Percentiles rank a stretch among this genome's conserved stretches.
Evolutionary conservation across 148 eudicot species (phyloP).

Genomic region (Polygonum aviculare): DNA sequence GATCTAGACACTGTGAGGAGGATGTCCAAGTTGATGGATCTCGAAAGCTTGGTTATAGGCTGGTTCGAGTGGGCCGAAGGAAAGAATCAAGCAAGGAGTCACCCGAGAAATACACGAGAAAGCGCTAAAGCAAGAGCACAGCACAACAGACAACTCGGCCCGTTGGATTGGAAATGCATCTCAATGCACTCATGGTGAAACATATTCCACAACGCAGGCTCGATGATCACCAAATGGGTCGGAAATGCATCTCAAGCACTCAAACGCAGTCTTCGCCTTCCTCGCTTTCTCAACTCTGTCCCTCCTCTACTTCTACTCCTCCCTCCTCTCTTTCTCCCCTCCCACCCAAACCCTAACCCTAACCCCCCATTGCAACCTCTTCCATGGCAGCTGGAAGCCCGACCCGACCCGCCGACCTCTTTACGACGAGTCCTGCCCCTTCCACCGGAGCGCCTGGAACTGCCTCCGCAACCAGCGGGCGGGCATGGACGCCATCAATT

Average conservation of each 20-base stretch:
- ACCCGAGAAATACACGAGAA: too few relatives aligned
- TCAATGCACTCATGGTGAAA: too few relatives aligned
- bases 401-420: constrained; percentile 60
- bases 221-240: neutral
- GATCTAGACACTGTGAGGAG: too few relatives aligned
- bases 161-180: too few relatives aligned
- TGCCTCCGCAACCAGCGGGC: constrained; percentile 57
- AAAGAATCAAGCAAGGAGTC: too few relatives aligned
- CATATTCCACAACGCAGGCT: too few relatives aligned
- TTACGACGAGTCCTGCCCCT: constrained; percentile 70
- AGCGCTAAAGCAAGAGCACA: too few relatives aligned
- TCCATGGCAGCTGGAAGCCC: constrained; percentile 50
- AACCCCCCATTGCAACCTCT: constrained; percentile 44
- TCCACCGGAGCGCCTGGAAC: constrained; percentile 88
- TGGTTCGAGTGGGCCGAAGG: too few relatives aligned
- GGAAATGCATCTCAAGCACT: constrained; percentile 44
- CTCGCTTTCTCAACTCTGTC: constrained; percentile 33
- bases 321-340: constrained; percentile 34
- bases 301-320: constrained; percentile 44
- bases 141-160: too few relatives aligned
- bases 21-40: too few relatives aligned
- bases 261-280: constrained; percentile 28
- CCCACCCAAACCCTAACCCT: constrained; percentile 11
- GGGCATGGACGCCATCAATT: constrained; percentile 63
- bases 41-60: too few relatives aligned